phyloP scores from a whole-genome alignment of 495 filamentous ascomycete species.

The Penicillium taxi region DNA sequence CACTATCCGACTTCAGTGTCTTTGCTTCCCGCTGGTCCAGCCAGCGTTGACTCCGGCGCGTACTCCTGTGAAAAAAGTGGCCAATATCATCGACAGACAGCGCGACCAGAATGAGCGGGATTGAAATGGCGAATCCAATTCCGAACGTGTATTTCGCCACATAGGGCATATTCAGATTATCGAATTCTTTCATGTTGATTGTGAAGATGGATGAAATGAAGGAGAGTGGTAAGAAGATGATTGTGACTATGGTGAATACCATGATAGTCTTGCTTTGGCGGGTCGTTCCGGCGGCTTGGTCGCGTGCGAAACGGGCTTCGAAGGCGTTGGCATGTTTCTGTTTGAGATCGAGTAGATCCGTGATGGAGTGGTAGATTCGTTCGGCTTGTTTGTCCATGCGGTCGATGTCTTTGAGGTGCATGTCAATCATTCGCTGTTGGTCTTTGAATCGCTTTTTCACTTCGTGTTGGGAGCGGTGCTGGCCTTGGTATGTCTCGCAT shows the following conservation, averaged over 20 bases:
- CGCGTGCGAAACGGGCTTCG: slow-evolving; percentile 60
- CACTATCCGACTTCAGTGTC: not conserved
- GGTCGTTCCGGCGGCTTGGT: slow-evolving; percentile 56
- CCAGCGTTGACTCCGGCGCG: slow-evolving; percentile 22
- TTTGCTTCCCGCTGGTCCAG: slow-evolving; percentile 5
- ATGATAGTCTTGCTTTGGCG: slow-evolving; percentile 67
- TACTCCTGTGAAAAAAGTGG: slow-evolving; percentile 24
- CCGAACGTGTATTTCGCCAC: slow-evolving; percentile 61
- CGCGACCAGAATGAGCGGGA: slow-evolving; percentile 53
- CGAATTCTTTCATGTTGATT: slow-evolving; percentile 53
- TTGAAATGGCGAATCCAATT: slow-evolving; percentile 57
- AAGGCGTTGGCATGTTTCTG: slow-evolving; percentile 67
- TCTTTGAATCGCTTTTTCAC: slow-evolving; percentile 52
- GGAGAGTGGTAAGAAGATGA: slow-evolving; percentile 57
- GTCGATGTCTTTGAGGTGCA: slow-evolving; percentile 55
- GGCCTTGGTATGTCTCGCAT: slow-evolving; percentile 40
- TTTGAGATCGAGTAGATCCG: slow-evolving; percentile 51
- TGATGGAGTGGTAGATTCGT: slow-evolving; percentile 55
- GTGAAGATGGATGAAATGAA: slow-evolving; percentile 64
- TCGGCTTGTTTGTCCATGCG: slow-evolving; percentile 63
- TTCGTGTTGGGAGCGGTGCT: slow-evolving; percentile 40
- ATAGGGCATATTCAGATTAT: slow-evolving; percentile 43
- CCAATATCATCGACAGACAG: slow-evolving; percentile 51
- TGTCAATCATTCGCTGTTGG: slow-evolving; percentile 53
- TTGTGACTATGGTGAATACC: slow-evolving; percentile 67